Evolutionary conservation across 371 early-diverging fungal species (phyloP).

Genomic region (Rhizopus delemar): DNA sequence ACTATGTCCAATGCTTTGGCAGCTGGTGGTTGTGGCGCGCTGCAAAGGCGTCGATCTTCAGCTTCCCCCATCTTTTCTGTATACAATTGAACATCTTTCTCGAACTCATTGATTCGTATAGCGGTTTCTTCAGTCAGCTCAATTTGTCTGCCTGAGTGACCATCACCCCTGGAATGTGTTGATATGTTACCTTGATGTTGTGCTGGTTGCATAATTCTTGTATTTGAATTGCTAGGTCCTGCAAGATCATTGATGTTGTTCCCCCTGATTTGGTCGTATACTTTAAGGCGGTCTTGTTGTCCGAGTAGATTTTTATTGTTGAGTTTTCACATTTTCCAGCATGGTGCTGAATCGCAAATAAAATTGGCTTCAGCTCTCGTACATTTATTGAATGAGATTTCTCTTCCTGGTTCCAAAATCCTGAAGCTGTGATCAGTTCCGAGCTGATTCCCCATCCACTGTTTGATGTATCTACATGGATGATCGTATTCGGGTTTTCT

Average conservation of each 20-base stretch:
- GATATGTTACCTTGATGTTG: slow-evolving; percentile 6
- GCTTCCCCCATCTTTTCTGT: slow-evolving; percentile 6
- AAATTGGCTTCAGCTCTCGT: slow-evolving; percentile 20
- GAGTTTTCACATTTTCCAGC: slow-evolving; percentile 1
- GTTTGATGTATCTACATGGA: slow-evolving; percentile 15
- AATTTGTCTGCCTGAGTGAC: slow-evolving; percentile 12
- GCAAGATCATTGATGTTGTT: slow-evolving; percentile 14
- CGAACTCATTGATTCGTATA: slow-evolving; percentile 19
- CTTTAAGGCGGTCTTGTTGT: slow-evolving; percentile 31
- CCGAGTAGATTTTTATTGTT: slow-evolving; percentile 8
- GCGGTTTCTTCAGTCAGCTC: slow-evolving; percentile 9
- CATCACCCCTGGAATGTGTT: slow-evolving; percentile 22
- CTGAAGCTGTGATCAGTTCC: background rate
- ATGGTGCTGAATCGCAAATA: slow-evolving; percentile 10
- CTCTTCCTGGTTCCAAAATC: slow-evolving; percentile 23
- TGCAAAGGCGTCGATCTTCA: slow-evolving; percentile 39
- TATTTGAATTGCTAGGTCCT: slow-evolving; percentile 19
- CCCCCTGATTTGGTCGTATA: slow-evolving; percentile 22
- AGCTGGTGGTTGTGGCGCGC: slow-evolving; percentile 21
- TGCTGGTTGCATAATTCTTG: slow-evolving; percentile 12
- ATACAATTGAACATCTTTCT: slow-evolving; percentile 6
- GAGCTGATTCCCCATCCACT: slow-evolving; percentile 18
- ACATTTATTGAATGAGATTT: slow-evolving; percentile 19
- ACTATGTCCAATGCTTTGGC: slow-evolving; percentile 17
- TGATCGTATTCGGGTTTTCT: background rate